phyloP scores from a whole-genome alignment of 2,329 filamentous ascomycete genomes.

The Gremmenia infestans region DNA sequence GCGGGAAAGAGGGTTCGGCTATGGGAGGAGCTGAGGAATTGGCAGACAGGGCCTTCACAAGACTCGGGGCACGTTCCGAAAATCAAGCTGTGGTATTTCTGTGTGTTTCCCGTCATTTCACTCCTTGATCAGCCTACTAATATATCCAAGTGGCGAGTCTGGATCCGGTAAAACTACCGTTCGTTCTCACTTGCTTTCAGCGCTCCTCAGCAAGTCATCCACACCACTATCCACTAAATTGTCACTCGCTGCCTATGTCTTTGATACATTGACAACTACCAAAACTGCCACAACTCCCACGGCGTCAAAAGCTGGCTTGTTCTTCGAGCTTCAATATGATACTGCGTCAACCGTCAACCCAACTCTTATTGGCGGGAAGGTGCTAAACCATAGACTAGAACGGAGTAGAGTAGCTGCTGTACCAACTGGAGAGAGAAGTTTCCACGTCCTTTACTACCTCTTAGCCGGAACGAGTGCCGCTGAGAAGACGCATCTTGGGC shows the following conservation, averaged over 20 bases:
- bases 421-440: slow-evolving; percentile 92
- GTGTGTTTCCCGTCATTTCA: slow-evolving; percentile 52
- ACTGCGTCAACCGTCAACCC: slow-evolving; percentile 80
- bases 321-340: slow-evolving; percentile 96
- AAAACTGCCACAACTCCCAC: slow-evolving; percentile 95
- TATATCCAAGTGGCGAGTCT: slow-evolving; percentile 71
- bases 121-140: slow-evolving; percentile 21
- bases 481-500: slow-evolving; percentile 80
- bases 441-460: slow-evolving; percentile 93
- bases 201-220: slow-evolving; percentile 82
- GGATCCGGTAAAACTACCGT: slow-evolving; percentile 95
- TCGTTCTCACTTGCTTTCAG: slow-evolving; percentile 79
- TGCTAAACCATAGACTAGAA: slow-evolving; percentile 89
- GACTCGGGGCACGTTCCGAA: slow-evolving; percentile 82
- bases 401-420: slow-evolving; percentile 86
- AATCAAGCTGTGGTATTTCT: slow-evolving; percentile 91
- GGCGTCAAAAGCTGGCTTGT: slow-evolving; percentile 90
- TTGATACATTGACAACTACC: slow-evolving; percentile 93
- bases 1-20: slow-evolving; percentile 83
- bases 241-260: slow-evolving; percentile 89
- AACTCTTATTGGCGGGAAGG: slow-evolving; percentile 85
- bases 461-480: slow-evolving; percentile 85
- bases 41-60: slow-evolving; percentile 77
- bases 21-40: slow-evolving; percentile 91
- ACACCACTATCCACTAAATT: slow-evolving; percentile 91